Base-by-base conservation (phyloP, 192 early-diverging fungal species). In the Mortierella alpina region DNA sequence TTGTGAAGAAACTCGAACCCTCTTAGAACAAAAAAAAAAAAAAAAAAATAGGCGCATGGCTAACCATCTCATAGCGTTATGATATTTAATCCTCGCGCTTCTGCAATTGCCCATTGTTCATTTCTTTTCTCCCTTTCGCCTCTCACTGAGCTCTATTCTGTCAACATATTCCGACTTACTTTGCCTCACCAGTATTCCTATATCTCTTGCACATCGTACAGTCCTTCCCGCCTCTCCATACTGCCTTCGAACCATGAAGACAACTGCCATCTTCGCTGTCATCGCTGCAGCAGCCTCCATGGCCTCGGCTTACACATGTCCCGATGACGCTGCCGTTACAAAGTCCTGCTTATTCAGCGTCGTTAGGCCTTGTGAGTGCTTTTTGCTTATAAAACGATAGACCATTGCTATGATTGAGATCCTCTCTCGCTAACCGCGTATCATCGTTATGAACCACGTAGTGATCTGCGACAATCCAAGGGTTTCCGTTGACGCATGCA, bases 391-490 rank as follows among this genome's bases (percentile, higher is more conserved):
- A 3, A 31, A 1, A 31, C 31, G 31, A 31, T 31, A 31, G 31
- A 31, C 3, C 31, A 3, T 31, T 31, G 31, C 31, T 31, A 31
- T 31, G 31, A 31, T 3, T 31, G 31, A 31, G 3, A 31, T 31
- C 31, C 31, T 31, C 31, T 31, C 31, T 31, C 3, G 31, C 31
- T 31, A 31, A 31, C 31, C 31, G 31, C 31, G 31, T 31, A 3
- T 31, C 31, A 3, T 31, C 3, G 31, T 3, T 31, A 31, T 31
- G 31, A 31, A 31, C 31, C 31, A 31, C 31, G 57, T 60, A 73
- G 71, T 73, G 71, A n/a, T 17, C 20, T 73, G 71, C 56, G 59
- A 42, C 71, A 58, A 73, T 47, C 71, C 71, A 9, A 58, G 52
- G 7, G 39, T 59, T 3, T 66, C 59, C 46, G 46, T 58, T n/a